Conservation (phyloP, 1,284 basidiomycete genomes). For the Cryptococcus floricola region DNA sequence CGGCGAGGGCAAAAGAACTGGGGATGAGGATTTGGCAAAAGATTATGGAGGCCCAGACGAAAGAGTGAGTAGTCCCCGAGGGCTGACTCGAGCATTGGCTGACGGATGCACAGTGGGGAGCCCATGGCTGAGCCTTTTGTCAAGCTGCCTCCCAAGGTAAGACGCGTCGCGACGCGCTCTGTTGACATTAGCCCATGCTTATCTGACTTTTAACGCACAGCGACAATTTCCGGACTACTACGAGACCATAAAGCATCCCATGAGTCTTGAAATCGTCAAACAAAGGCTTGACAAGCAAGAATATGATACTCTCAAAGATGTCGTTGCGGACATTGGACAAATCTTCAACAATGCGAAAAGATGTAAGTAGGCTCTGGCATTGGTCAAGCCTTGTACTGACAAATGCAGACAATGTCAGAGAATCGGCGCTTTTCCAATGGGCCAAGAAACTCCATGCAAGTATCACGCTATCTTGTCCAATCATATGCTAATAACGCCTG, state of each 20-base stretch:
- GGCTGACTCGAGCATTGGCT: not conserved
- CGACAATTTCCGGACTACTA: constrained; percentile 47
- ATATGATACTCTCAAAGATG: constrained; percentile 36
- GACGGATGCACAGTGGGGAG: constrained; percentile 23
- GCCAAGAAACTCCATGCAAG: constrained; percentile 47
- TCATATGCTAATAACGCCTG: not conserved
- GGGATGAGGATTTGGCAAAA: constrained; percentile 33
- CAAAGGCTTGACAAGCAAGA: constrained; percentile 27
- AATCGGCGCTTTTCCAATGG: constrained; percentile 44
- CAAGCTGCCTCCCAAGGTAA: constrained; percentile 44
- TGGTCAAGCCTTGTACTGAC: no score
- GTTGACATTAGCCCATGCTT: not conserved
- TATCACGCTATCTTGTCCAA: not conserved
- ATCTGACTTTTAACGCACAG: constrained; percentile 10
- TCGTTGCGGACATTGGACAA: constrained; percentile 37
- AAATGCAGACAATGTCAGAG: constrained; percentile 43
- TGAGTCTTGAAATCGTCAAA: constrained; percentile 41
- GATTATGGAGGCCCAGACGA: constrained; percentile 30
- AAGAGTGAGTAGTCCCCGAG: constrained; percentile 26
- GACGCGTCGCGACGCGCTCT: constrained; percentile 1
- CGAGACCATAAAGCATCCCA: constrained; percentile 45
- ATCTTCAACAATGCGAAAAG: constrained; percentile 47
- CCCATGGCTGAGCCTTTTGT: constrained; percentile 39
- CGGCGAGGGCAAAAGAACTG: constrained; percentile 29
- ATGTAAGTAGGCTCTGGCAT: constrained; percentile 25